A percentile compares a stretch with the other conserved stretches of the same genome.
Evolutionary conservation across 768 basidiomycete genomes (phyloP).

Genomic region (Rhodotorula kratochvilovae): DNA sequence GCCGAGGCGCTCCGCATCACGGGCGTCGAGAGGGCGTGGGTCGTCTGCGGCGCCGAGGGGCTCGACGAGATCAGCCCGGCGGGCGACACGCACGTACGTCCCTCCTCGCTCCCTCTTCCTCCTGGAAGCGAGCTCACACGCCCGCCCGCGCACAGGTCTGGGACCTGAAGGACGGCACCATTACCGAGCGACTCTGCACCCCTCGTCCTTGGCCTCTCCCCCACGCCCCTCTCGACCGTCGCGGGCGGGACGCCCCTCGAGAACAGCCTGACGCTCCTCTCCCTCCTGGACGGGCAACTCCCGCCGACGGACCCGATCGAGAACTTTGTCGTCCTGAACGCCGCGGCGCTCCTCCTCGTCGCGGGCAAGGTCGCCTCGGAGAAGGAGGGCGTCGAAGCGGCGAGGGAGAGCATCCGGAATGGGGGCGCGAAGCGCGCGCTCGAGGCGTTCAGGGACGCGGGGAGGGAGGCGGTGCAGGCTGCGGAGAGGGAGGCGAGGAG

Average conservation of each 20-base stretch:
- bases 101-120: not conserved
- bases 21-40: conserved; percentile 75
- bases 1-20: conserved; percentile 67
- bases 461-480: not conserved
- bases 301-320: conserved; percentile 54
- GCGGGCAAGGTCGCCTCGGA: conserved; percentile 69
- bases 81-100: conserved; percentile 73
- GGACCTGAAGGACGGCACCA: conserved; percentile 56
- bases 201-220: conserved; percentile 70
- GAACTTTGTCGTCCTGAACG: conserved; percentile 86
- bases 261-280: conserved; percentile 70
- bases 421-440: conserved; percentile 51
- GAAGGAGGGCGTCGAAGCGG: conserved; percentile 66
- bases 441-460: conserved; percentile 47
- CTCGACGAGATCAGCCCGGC: conserved; percentile 95
- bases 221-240: conserved; percentile 67
- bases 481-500: not conserved
- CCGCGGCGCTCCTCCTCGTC: conserved; percentile 79
- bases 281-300: conserved; percentile 54
- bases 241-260: conserved; percentile 68
- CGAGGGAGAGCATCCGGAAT: conserved; percentile 52
- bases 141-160: conserved; percentile 55
- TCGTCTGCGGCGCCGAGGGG: conserved; percentile 86
- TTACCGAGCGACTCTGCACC: conserved; percentile 58
- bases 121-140: not conserved